Evolutionary conservation across 108 stramenopile species (phyloP), one percentile per base, ranked within the genome.

Genomic region (Poteriospumella lacustris): DNA sequence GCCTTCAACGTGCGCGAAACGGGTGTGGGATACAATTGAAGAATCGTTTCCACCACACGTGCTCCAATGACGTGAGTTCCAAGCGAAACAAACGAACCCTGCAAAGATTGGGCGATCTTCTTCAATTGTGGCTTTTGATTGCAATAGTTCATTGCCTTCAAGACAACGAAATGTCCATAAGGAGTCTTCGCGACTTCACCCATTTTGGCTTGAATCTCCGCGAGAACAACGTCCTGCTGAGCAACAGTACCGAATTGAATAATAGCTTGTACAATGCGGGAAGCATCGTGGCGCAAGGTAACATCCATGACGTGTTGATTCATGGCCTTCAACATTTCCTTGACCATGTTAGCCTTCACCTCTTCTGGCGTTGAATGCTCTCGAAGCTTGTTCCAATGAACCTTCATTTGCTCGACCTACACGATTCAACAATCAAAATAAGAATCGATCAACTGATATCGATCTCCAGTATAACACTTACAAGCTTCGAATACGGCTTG

Each of bases 271-370:
- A 93, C 91, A 36, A 91, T 89, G 33, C 94, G 88, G 59, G 89
- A 90, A 3, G 92, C 92, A 82, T 95, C 94, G 78, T 95, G 94
- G 75, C 92, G 92, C 83, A 93, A 84, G 2, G 90, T 90, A 64
- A 95, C 89, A 43, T 76, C 77, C 38, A 72, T 39, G 1, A 84
- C 80, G 67, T 83, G 81, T 5, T 79, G 78, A 40, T 83, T 47
- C 68, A 85, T 68, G 29, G 81, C 76, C 43, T 42, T 1, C 52
- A 81, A 41, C 24, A 84, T 47, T 80, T 85, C 78, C 40, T 62
- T 41, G 2, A 84, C 76, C 39, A 85, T 78, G 43, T 79, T 77
- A 43, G 70, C 47, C 33, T 82, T 56, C 77, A 77, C 68, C 19
- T 77, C 76, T 9, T 31, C 42, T 31, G 68, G 43, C 0, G 80